These are phyloP conservation scores for Fragosphaeria purpurea DNA, from an alignment of 2,329 filamentous ascomycete genomes.

Conservation along the genomic window DNA sequence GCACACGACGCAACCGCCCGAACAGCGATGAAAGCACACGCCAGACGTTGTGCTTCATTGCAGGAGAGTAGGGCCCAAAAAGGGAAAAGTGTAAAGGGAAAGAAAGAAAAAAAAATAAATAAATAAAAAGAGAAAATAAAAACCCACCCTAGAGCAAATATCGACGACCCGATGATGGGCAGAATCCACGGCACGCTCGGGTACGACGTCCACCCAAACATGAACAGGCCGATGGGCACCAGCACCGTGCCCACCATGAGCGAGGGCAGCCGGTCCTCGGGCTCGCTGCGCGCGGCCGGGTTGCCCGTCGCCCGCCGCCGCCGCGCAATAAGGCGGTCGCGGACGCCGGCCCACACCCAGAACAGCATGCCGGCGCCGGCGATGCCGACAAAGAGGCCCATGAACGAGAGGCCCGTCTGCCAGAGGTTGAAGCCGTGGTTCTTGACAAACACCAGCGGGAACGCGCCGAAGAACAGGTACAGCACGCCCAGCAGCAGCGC, in stretches of 20 bases:
- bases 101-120: neutral
- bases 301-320: slow-evolving; percentile 40
- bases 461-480: slow-evolving; percentile 87
- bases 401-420: slow-evolving; percentile 70
- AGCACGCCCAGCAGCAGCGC: slow-evolving; percentile 79
- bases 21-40: no score
- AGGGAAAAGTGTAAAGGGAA: neutral
- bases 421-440: slow-evolving; percentile 70
- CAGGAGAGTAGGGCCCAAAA: no score
- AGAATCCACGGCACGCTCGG: slow-evolving; percentile 65
- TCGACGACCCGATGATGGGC: slow-evolving; percentile 59
- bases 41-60: no score
- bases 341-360: slow-evolving; percentile 55
- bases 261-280: slow-evolving; percentile 76
- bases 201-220: slow-evolving; percentile 81
- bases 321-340: slow-evolving; percentile 45
- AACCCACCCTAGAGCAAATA: slow-evolving; percentile 63
- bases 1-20: no score
- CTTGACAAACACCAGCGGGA: slow-evolving; percentile 65
- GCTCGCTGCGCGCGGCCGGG: slow-evolving; percentile 53
- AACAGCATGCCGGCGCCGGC: slow-evolving; percentile 50
- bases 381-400: slow-evolving; percentile 63
- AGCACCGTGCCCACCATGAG: slow-evolving; percentile 64
- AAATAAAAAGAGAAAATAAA: neutral
- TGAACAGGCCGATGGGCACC: slow-evolving; percentile 73